Percentiles rank a stretch among this genome's conserved stretches.
Conservation (phyloP, 106 monocot species). For the Dendrobium huoshanense region DNA sequence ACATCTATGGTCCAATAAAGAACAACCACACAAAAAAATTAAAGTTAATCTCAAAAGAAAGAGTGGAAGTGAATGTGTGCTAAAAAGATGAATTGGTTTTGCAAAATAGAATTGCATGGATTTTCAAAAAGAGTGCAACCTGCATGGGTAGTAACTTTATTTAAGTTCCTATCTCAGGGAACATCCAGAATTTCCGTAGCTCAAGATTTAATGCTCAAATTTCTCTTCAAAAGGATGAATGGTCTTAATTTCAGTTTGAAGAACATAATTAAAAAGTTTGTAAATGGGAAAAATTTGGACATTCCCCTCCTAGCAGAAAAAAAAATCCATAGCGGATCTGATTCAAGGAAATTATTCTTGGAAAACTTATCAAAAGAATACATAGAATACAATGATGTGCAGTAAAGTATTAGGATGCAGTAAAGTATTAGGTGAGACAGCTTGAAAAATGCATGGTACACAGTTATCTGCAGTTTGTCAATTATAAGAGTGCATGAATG, state of each 20-base stretch:
- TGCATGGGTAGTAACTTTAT: background rate
- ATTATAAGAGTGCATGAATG: background rate
- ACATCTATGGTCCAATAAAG: background rate
- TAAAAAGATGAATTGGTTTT: background rate
- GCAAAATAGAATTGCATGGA: background rate
- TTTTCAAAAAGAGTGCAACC: background rate
- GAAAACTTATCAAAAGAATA: background rate
- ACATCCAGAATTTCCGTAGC: background rate
- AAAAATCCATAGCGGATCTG: background rate
- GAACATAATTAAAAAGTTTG: background rate
- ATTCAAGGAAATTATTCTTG: background rate
- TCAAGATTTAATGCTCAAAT: background rate
- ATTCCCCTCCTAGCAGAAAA: background rate
- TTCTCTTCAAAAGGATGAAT: background rate
- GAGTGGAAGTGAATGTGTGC: background rate
- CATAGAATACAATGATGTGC: background rate
- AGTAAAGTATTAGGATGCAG: background rate
- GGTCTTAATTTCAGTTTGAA: background rate
- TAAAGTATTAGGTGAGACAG: background rate
- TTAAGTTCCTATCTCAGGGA: background rate
- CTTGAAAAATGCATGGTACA: background rate
- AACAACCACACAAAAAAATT: background rate
- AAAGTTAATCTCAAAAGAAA: background rate
- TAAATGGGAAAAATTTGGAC: background rate
- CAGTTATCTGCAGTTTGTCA: background rate